Base-by-base conservation (phyloP, 805 yeast species). In the Starmerella sirachaensis region DNA sequence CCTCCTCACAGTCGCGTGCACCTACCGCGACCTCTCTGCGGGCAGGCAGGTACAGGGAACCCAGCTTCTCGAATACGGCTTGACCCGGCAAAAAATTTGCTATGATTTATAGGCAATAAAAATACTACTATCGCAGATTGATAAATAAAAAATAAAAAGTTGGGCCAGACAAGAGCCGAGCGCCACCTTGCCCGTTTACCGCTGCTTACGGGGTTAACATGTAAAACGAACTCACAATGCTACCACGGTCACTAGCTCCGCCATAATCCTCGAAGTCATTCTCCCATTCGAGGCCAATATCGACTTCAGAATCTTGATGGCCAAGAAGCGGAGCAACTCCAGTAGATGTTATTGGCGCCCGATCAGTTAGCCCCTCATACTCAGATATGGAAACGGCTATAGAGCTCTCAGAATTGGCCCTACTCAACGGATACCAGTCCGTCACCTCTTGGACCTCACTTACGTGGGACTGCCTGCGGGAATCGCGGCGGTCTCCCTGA, bases 261-360 rank as follows among this genome's bases (percentile, higher is more conserved):
- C 33, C 37, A 27, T 34, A 44, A 29, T 49, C 53, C 33, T 48
- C 53, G 38, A 41, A 45, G 29, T 48, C 52, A 30, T 35, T 34
- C 24, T 48, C 48, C 38, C 45, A 47, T 17, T 46, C 50, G 10
- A 39, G 33, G 1, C 47, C 50, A 13, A 49, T 31, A 21, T 47
- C 50, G 17, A 45, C 33, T 11, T 33, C 48, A 2, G 42, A 35
- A 16, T 41, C 42, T 20, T 34, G 41, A 27, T 37, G 37, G 6
- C 48, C 45, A 9, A 43, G 43, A 18, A 49, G 41, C 8, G 50
- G 47, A 19, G 48, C 35, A 11, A 34, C 6, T 11, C 40, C 45
- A 21, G 25, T 27, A 10, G 17, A 11, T 23, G 40, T 18, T 11
- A 29, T 18, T 29, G 35, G 30, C 11, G 11, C 6, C 29, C 40